Base-by-base conservation (phyloP, 2,329 filamentous ascomycete species). In the Calonectria honghensis region DNA sequence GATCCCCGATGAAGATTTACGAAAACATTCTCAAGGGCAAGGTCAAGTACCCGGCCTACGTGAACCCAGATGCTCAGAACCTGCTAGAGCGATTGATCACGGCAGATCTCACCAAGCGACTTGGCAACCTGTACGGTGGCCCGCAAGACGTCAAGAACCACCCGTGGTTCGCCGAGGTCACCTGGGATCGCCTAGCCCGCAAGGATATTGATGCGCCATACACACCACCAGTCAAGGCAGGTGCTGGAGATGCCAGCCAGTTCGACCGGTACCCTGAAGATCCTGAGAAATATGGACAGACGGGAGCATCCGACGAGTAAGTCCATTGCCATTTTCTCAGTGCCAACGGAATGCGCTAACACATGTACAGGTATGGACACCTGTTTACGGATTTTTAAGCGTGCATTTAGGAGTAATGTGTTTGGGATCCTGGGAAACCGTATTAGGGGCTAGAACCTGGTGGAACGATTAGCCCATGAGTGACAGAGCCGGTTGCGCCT, bases 151-250 rank as follows among this genome's bases (percentile, higher is more conserved):
- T 99, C 79, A 98, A 98, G 91, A 94, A 93, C 79, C 97, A 99
- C 83, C 91, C 94, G 1, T 99, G 97, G 97, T 99, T 99, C 83
- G 91, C 95, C 10, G 97, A 99, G 86, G 97, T 99, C 67, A 98
- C 97, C 3, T 99, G 97, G 97, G 97, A 99, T 82, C 90, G 97
- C 76, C 88, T 99, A 80, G 93, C 94, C 48, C 94, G 96, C 85
- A 98, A 98, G 87, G 97, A 99, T 82, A 99, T 99, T 75, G 97
- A 99, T 86, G 97, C 97, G 48, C 97, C 97, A 6, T 99, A 99
- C 84, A 97, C 98, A 70, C 97, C 97, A 20, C 97, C 97, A 0
- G 96, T 99, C 75, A 94, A 97, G 84, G 96, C 95, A 52, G 97
- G 97, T 52, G 94, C 95, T 37, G 97, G 97, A 73, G 97, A 99